Base-by-base conservation (phyloP, 2,329 filamentous ascomycete genomes). In the Fusarium chaquense region DNA sequence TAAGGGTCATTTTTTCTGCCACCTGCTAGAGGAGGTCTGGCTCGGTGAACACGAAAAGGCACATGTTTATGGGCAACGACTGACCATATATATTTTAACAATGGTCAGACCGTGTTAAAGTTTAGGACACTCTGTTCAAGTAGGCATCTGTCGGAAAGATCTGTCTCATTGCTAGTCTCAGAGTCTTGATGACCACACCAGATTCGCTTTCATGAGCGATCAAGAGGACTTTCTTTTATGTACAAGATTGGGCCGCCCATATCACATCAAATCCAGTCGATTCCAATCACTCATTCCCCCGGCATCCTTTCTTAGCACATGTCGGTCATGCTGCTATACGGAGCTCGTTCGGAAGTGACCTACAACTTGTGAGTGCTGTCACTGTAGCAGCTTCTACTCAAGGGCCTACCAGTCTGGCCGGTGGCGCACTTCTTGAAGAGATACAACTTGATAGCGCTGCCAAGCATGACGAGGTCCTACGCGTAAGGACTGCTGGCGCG, bases 401-500 rank as follows among this genome's bases (percentile, higher is more conserved):
- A 40, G 70, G 70, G 45, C 71, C 69, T 67, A 79, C 78, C 47
- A 40, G 58, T 38, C 45, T 71, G 33, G 50, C 53, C 6, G n/a
- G 26, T 35, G 45, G 58, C 33, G 47, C 22, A 11, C 13, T 54
- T 36, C 58, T 54, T 32, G n/a, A 62, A 36, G 64, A 65, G 68
- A 80, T 79, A 7, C 77, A 76, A 35, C 81, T 81, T 61, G 75
- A 77, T 9, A 80, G 83, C 32, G 78, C 77, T 7, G 79, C 81
- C 58, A 79, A 82, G 50, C 80, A 85, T 69, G 78, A 83, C 55
- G 82, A 85, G 72, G 80, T 83, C 63, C 78, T 85, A 30, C 74
- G 76, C 32, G 75, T 83, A 61, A 79, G 83, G 26, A 78, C 80
- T 41, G 76, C 78, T 28, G 80, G 75, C 3, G 70, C 74, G 8